Evolutionary conservation across 176 grass and related monocot genomes (phyloP).

Genomic region (Elymus sibiricus): DNA sequence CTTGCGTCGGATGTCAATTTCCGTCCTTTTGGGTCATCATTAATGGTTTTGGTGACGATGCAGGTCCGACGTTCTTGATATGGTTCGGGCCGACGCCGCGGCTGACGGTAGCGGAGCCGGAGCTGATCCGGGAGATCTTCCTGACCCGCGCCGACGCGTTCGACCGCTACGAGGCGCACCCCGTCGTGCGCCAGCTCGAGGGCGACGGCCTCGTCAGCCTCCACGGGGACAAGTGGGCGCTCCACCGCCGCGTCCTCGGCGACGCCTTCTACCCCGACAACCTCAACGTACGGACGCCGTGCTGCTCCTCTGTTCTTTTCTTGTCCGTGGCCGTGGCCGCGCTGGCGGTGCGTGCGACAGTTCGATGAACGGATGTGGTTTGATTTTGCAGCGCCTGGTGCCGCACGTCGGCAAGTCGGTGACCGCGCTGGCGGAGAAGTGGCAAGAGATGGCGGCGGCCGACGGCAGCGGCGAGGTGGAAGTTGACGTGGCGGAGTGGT

Average conservation of each 20-base stretch:
- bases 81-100: constrained; percentile 92
- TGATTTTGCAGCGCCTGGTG: constrained; percentile 51
- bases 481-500: constrained; percentile 84
- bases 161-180: constrained; percentile 87
- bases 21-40: not conserved
- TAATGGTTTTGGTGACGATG: not conserved
- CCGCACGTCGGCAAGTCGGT: constrained; percentile 65
- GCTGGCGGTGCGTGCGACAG: not conserved
- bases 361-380: not conserved
- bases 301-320: not conserved
- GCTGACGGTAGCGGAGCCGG: constrained; percentile 69
- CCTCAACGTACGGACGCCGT: constrained; percentile 52
- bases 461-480: constrained; percentile 54
- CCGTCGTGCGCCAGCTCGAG: constrained; percentile 78
- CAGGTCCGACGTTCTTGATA: constrained; percentile 74
- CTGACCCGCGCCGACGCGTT: constrained; percentile 57
- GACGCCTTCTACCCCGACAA: constrained; percentile 73
- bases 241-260: constrained; percentile 66
- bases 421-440: constrained; percentile 49
- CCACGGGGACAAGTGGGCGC: constrained; percentile 77
- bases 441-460: constrained; percentile 45
- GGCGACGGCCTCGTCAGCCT: constrained; percentile 86
- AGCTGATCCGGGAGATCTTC: constrained; percentile 80
- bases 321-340: not conserved
- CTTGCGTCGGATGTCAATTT: constrained; percentile 19